Evolutionary conservation across 73 alveolate species (phyloP), one percentile per base, ranked within the genome.

Genomic region (Paramecium octaurelia): DNA sequence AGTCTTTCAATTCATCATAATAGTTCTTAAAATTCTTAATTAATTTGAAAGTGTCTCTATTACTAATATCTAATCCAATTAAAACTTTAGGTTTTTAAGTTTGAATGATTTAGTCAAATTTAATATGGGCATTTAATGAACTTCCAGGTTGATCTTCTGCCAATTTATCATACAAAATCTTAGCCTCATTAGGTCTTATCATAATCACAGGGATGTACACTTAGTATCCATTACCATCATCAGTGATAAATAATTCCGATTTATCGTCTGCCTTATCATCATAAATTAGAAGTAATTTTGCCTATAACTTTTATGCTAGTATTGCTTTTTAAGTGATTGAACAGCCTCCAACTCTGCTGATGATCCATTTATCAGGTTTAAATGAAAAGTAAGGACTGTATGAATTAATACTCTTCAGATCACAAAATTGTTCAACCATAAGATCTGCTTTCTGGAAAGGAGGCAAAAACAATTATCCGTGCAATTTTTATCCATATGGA

Each of bases 161-260:
- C 27, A 64, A 64, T 31, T 34, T 5, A 11, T 64, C 31, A n/a
- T 64, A 64, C 14, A 64, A 2, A 12, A 44, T 92, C 6, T 71
- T 80, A 16, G 96, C 97, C 80, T 95, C 97, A 35, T 90, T 24
- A 48, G 64, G 16, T 20, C 94, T 59, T 11, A 95, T 92, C 75
- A 95, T 58, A 59, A 95, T 92, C 18, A 93, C 93, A 2, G 97
- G 97, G 8, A 95, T 95, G 2, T 43, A 16, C 1, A 94, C 70
- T 86, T 86, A 42, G 54, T 95, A 93, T 48, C 97, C 97, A 73
- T 77, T 85, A 8, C 97, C 97, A 87, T 94, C 97, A 94, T 94
- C 97, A 31, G 88, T 88, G 43, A 94, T 75, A 54, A 86, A 42
- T 89, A 89, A 91, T 27, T 77, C 92, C 59, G 86, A 92, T 4